phyloP scores from a whole-genome alignment of 768 basidiomycete genomes.

The Wakefieldia striispora region DNA sequence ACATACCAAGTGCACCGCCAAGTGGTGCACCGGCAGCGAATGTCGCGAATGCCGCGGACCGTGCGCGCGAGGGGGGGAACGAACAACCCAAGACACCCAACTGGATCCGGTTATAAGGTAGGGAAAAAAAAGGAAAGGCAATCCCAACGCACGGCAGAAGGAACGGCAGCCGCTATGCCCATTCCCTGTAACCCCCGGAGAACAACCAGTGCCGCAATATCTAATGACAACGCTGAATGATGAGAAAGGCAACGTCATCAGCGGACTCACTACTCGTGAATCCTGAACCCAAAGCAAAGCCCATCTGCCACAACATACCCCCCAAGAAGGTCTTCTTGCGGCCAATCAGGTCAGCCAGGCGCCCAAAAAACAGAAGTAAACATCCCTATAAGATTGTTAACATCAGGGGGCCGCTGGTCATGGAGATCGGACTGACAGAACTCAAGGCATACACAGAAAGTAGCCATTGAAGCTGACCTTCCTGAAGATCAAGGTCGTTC shows the following conservation, averaged over 20 bases:
- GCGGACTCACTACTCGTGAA: constrained; percentile 51
- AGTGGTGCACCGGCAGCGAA: constrained; percentile 85
- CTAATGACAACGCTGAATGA: too few species aligned
- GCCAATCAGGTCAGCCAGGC: constrained; percentile 80
- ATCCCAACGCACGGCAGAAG: constrained; percentile 61
- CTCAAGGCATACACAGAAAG: constrained; percentile 65
- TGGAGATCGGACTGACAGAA: constrained; percentile 45
- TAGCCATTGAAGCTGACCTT: constrained; percentile 64
- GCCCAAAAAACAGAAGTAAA: constrained; percentile 70
- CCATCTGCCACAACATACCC: constrained; percentile 53
- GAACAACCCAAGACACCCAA: constrained; percentile 80
- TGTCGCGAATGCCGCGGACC: constrained; percentile 77
- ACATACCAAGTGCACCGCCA: constrained; percentile 68
- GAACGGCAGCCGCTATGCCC: constrained; percentile 75
- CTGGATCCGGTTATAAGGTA: constrained; percentile 34
- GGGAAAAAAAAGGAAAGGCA: not conserved
- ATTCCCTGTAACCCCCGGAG: constrained; percentile 78
- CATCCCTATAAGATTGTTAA: constrained; percentile 57
- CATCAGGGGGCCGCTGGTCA: not conserved
- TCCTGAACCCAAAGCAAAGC: constrained; percentile 62
- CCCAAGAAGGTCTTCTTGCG: constrained; percentile 63
- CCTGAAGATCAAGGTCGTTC: constrained; percentile 44
- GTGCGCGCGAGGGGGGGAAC: constrained; percentile 65
- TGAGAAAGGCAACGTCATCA: not conserved
- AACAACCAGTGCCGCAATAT: constrained; percentile 62